Evolutionary conservation across 768 basidiomycete genomes (phyloP), one percentile per base, ranked within the genome.

Genomic region (Amanita inopinata): DNA sequence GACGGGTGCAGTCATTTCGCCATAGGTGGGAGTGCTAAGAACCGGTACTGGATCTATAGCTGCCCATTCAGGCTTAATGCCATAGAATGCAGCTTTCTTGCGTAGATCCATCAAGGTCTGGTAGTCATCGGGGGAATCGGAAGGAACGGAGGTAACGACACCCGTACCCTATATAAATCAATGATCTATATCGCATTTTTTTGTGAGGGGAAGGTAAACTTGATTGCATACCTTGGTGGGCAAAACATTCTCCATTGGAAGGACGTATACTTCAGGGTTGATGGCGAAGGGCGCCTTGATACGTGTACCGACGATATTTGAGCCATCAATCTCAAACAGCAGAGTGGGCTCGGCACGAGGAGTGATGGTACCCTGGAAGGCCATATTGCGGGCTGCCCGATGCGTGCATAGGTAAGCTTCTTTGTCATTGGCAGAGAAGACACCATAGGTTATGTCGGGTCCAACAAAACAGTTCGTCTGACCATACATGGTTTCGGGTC

Each of bases 401-500:
- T 80, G 63, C 8, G 92, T 92, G 62, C 88, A 81, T 3, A 99
- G 67, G 66, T 84, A 97, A 15, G 91, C 84, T 52, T 91, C 90
- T 27, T 77, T 71, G 61, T 85, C 83, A 56, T 85, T 88, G 40
- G 80, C 74, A n/a, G 83, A 80, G 60, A 85, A 98, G 24, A 99
- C 65, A 27, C 91, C 92, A 57, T 99, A 99, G 49, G 87, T 90
- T 66, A 98, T 80, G 32, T 70, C 61, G 0, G 89, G 78, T 28
- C 91, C 89, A 40, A 99, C 92, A 58, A 92, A 99, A 61, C 92
- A 92, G 60, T 98, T 98, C 2, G 93, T 98, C 64, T 98, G 93
- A 17, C 94, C 96, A 59, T 97, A 94, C 96, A 97, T 94, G 0
- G 96, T 99, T 64, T 99, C 96, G 0, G 96, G 89, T 32, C 96